Conservation (phyloP, 2,329 filamentous ascomycete species). For the Emericellopsis atlantica region DNA sequence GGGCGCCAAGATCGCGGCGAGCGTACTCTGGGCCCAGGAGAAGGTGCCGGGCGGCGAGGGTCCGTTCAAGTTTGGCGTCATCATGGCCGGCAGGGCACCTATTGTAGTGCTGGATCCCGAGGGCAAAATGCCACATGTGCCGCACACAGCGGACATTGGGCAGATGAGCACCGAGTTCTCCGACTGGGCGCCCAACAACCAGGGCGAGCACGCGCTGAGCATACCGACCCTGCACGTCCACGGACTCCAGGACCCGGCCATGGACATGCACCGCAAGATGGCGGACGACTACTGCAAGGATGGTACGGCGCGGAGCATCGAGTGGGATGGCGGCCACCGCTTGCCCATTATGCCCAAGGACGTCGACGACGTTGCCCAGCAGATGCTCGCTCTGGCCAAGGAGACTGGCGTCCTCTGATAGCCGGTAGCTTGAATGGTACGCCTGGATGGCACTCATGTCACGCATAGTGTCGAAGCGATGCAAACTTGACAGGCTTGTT, state of each 20-base stretch:
- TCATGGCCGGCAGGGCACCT: constrained; percentile 21
- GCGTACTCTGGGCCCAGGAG: constrained; percentile 51
- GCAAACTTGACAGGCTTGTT: too few species aligned
- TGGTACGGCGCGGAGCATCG: constrained; percentile 41
- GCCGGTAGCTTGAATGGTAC: too few species aligned
- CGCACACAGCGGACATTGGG: constrained; percentile 16
- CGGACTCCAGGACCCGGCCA: constrained; percentile 46
- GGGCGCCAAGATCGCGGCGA: constrained; percentile 49
- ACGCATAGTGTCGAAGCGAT: too few species aligned
- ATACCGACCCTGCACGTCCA: constrained; percentile 23
- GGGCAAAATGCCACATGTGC: constrained; percentile 38
- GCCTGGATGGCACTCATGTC: too few species aligned
- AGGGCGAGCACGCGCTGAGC: constrained; percentile 15
- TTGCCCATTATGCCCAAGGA: constrained; percentile 57
- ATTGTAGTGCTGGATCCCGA: constrained; percentile 14
- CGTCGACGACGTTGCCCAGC: constrained; percentile 30
- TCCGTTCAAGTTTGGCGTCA: constrained; percentile 19
- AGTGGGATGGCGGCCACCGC: constrained; percentile 64
- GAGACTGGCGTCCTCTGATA: constrained; percentile 1
- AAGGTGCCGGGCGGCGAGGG: constrained; percentile 25
- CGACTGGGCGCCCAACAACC: constrained; percentile 34
- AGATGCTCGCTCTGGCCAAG: constrained; percentile 13
- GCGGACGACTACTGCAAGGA: constrained; percentile 46
- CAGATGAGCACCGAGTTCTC: constrained; percentile 10
- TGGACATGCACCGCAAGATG: constrained; percentile 37